Percentiles rank a stretch among this genome's conserved stretches.
Conservation (phyloP, 2,329 filamentous ascomycete species). For the Fusarium annulatum region DNA sequence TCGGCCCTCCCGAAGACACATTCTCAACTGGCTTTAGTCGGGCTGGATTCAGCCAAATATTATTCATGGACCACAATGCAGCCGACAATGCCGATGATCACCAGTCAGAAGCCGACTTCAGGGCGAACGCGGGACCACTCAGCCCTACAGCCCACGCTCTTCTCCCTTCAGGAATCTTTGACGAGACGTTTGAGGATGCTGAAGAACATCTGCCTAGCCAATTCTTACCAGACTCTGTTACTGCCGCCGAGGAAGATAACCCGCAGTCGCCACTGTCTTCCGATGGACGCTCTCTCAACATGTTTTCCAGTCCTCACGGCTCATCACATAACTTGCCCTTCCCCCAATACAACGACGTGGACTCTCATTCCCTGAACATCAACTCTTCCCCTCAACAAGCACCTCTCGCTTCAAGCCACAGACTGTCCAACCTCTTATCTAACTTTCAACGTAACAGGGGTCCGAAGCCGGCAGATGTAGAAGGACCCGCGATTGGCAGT, state of each 20-base stretch:
- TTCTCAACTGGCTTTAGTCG: constrained; percentile 66
- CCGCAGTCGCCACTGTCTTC: constrained; percentile 72
- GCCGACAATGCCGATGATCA: constrained; percentile 52
- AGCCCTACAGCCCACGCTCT: constrained; percentile 81
- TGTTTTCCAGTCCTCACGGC: constrained; percentile 70
- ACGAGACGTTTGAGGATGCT: constrained; percentile 69
- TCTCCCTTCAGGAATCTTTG: constrained; percentile 74
- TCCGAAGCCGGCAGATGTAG: constrained; percentile 64
- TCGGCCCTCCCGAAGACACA: constrained; percentile 54
- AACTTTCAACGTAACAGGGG: constrained; percentile 70
- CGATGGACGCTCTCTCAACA: constrained; percentile 62
- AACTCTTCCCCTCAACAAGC: constrained; percentile 55
- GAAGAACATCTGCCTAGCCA: constrained; percentile 55
- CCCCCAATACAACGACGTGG: constrained; percentile 61
- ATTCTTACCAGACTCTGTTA: constrained; percentile 48
- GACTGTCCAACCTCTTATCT: constrained; percentile 66
- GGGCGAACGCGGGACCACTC: constrained; percentile 73
- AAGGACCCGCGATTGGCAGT: constrained; percentile 72
- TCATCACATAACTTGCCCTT: constrained; percentile 70
- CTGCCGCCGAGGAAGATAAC: constrained; percentile 54
- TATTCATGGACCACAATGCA: constrained; percentile 61
- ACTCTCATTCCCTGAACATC: constrained; percentile 55
- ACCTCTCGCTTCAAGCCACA: constrained; percentile 47
- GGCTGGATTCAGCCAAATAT: constrained; percentile 62
- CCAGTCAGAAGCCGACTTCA: constrained; percentile 72